A percentile compares a stretch with the other conserved stretches of the same genome.
phyloP scores from a whole-genome alignment of 2,329 filamentous ascomycete species.

The Microdochium paspali region DNA sequence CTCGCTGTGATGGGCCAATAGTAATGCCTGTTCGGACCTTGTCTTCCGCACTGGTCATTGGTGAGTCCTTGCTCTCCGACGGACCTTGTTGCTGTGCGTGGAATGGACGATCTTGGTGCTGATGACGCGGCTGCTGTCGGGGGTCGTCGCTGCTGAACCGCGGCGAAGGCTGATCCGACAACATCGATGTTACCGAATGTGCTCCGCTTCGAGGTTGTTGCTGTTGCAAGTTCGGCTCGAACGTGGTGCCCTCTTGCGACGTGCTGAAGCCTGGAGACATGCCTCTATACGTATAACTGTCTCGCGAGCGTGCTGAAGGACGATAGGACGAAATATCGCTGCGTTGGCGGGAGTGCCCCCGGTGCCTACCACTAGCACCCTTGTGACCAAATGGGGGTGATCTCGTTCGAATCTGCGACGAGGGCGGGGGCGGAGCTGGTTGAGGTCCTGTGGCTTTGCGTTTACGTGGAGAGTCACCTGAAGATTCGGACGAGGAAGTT shows the following conservation, averaged over 20 bases:
- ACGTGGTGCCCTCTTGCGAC: slow-evolving; percentile 21
- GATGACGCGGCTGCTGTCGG: neutral
- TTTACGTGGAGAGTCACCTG: slow-evolving; percentile 74
- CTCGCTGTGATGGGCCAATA: neutral
- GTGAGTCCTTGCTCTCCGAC: neutral
- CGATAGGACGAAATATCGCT: slow-evolving; percentile 52
- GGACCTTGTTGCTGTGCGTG: neutral
- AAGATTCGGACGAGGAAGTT: slow-evolving; percentile 36
- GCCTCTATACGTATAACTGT: slow-evolving; percentile 22
- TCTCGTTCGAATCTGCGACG: slow-evolving; percentile 32
- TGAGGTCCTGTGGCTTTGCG: slow-evolving; percentile 61
- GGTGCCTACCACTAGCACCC: slow-evolving; percentile 38
- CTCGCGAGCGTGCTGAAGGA: slow-evolving; percentile 26
- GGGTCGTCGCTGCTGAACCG: slow-evolving; percentile 10
- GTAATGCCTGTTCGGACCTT: neutral
- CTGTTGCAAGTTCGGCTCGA: slow-evolving; percentile 11
- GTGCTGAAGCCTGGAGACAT: slow-evolving; percentile 26
- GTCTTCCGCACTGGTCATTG: neutral
- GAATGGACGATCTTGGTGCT: neutral
- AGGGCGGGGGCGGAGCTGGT: slow-evolving; percentile 34
- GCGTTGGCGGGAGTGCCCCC: slow-evolving; percentile 53
- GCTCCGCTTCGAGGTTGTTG: slow-evolving; percentile 21
- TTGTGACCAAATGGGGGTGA: slow-evolving; percentile 48
- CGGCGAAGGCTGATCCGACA: slow-evolving; percentile 28
- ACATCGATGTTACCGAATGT: slow-evolving; percentile 34